phyloP scores from a whole-genome alignment of 495 filamentous ascomycete species.

The Xanthoparmelia taractica region DNA sequence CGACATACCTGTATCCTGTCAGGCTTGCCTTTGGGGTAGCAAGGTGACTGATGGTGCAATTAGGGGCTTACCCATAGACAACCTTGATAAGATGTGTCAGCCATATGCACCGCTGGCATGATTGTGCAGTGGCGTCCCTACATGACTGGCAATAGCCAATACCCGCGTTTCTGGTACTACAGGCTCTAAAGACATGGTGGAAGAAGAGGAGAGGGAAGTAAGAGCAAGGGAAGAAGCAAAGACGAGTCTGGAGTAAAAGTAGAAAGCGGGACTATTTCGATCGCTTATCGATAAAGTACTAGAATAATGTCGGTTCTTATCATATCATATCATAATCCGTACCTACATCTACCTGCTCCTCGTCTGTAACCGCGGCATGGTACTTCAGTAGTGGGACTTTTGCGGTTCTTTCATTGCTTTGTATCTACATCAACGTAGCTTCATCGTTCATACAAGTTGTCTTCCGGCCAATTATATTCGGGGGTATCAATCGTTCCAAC shows the following conservation, averaged over 20 bases:
- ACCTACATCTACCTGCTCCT: no score
- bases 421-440: background rate
- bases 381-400: background rate
- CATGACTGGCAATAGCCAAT: conserved; percentile 94
- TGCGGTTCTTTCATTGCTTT: no score
- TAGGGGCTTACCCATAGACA: conserved; percentile 60
- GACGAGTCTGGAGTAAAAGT: background rate
- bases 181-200: conserved; percentile 25
- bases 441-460: background rate
- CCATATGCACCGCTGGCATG: conserved; percentile 15
- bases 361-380: no score
- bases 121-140: conserved; percentile 44
- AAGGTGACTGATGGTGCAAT: background rate
- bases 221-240: background rate
- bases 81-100: conserved; percentile 46
- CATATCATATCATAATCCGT: no score
- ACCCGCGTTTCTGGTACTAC: conserved; percentile 78
- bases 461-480: background rate
- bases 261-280: background rate
- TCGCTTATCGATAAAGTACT: conserved; percentile 11
- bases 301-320: no score
- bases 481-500: conserved; percentile 11
- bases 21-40: background rate
- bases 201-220: background rate
- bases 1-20: conserved; percentile 65